Evolutionary conservation across 768 basidiomycete genomes (phyloP), one percentile per base, ranked within the genome.

Genomic region (Russula earlei): DNA sequence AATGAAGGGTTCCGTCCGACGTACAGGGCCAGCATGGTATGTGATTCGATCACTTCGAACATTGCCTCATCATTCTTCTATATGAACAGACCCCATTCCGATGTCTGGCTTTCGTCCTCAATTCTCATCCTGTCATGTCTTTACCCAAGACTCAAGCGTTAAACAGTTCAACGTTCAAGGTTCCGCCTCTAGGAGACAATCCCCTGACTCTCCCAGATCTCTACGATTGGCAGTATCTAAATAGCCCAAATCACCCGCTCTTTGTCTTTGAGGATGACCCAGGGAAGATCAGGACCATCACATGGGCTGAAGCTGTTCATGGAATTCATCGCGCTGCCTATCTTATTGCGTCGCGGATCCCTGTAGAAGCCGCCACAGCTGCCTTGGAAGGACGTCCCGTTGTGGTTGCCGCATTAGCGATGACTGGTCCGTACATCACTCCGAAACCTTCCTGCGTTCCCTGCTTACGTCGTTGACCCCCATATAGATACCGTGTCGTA

Each of bases 161-260:
- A 27, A 51, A 55, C 27, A 59, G 60, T 29, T 27, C 17, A 15
- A 62, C 61, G 8, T 65, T 64, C 58, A 57, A 52, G 27, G 42
- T 65, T 7, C 65, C 68, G 11, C 65, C 64, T 8, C 49, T 67
- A 6, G 36, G 42, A n/a, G 59, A 64, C 31, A 48, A 53, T 15
- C 45, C 58, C 4, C 43, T 67, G 5, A 59, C 61, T 12, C 42
- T 68, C 6, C 62, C 68, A 8, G 62, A 67, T 19, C 29, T 69
- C 15, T 65, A 64, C 42, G 68, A 69, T 22, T 67, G 63, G 67
- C 66, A 68, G 24, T 38, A 38, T 24, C 45, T 46, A n/a, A 48
- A 62, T 44, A 61, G 55, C 34, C 48, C 65, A 9, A 29, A 33
- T 25, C 66, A 70, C 33, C 65, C 66, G 2, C 42, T 64, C 27